Evolutionary conservation across 2,329 filamentous ascomycete species (phyloP), one percentile per base, ranked within the genome.

Genomic region (Beauveria medogensis): DNA sequence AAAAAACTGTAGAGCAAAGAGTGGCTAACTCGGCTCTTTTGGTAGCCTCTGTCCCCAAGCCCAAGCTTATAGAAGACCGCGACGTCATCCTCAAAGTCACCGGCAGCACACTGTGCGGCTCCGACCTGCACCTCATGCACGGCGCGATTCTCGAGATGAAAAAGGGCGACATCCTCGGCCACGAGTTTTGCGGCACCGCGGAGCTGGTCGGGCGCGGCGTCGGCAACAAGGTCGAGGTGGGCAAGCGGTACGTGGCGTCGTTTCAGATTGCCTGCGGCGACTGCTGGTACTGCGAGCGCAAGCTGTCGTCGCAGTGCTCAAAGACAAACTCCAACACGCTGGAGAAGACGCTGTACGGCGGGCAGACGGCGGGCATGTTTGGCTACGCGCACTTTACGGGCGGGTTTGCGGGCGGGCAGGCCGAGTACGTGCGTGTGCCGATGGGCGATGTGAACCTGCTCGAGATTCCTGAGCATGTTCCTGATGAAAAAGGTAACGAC

Each of bases 321-420:
- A 84, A 79, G 72, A 95, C 91, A 0, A 94, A 91, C 72, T 77
- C 85, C 47, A 94, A 91, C 71, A 86, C 81, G 0, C 81, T 85
- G 50, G 82, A 82, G 64, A 87, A 89, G 65, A 84, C 81, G 58
- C 87, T 96, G 85, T 95, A 94, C 69, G 91, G 91, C 14, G 85
- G 85, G 2, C 81, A 85, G 55, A 92, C 90, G 4, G 82, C 89
- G 1, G 91, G 85, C 20, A 86, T 90, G 65, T 89, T 90, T 67
- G 87, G 87, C 1, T 90, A 89, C 69, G 86, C 84, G 3, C 87
- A 91, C 69, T 90, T 96, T 69, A 92, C 89, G 0, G 91, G 91
- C 7, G 92, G 92, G 0, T 96, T 93, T 69, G 90, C 91, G 1
- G 91, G 92, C 54, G 91, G 91, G 0, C 92, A 96, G 73, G 89